These are phyloP conservation scores for Cryphonectria nitschkei DNA, from an alignment of 2,329 filamentous ascomycete species.

Conservation along the genomic window DNA sequence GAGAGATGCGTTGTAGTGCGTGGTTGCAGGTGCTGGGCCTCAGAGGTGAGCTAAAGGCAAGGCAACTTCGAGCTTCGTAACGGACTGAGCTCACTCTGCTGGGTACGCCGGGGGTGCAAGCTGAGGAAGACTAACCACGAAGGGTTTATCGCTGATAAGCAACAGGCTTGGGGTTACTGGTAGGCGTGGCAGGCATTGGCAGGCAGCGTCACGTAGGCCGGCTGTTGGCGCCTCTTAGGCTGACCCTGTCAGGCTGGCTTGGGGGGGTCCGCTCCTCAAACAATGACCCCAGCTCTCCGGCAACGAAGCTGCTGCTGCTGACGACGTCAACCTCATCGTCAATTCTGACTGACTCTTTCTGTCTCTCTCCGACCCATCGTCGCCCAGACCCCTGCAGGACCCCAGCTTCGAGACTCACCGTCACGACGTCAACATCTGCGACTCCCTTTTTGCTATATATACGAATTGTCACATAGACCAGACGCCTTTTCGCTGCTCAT, in stretches of 20 bases:
- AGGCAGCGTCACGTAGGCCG: not conserved
- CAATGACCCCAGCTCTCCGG: not conserved
- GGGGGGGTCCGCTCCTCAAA: slow-evolving; percentile 17
- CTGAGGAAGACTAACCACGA: slow-evolving; percentile 7
- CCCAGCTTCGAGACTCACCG: not conserved
- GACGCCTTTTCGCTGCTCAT: not conserved
- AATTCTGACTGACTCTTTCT: not conserved
- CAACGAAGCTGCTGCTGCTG: slow-evolving; percentile 21
- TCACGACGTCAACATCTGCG: not conserved
- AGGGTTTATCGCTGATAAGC: slow-evolving; percentile 28
- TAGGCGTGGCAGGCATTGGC: slow-evolving; percentile 4
- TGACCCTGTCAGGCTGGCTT: slow-evolving; percentile 5
- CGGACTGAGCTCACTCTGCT: slow-evolving; percentile 24
- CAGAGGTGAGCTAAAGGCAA: slow-evolving; percentile 18
- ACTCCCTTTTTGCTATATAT: not conserved
- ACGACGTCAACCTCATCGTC: slow-evolving; percentile 27
- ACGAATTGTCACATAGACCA: not conserved
- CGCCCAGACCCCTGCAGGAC: slow-evolving; percentile 2
- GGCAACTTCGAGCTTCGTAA: slow-evolving; percentile 36
- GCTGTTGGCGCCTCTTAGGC: not conserved
- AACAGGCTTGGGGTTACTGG: not conserved
- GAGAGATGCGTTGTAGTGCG: slow-evolving; percentile 25
- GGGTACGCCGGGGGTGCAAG: not conserved
- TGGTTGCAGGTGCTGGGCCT: slow-evolving; percentile 15
- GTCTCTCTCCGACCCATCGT: not conserved